Base-by-base conservation (phyloP, 2,329 filamentous ascomycete genomes). In the Fulvia fulva region DNA sequence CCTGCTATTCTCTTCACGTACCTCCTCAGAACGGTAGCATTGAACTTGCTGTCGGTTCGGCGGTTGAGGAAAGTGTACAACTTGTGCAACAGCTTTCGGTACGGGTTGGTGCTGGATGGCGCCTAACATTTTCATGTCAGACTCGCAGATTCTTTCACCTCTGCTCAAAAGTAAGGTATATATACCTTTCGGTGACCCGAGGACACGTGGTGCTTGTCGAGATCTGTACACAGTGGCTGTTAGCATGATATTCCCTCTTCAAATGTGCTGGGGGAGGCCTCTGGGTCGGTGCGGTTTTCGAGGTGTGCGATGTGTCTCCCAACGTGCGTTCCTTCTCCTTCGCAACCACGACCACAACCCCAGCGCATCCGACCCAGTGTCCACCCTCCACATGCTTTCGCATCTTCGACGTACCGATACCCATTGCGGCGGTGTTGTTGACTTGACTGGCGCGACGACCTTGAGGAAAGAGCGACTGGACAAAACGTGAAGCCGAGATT, bases 21-120 rank as follows among this genome's bases (percentile, higher is more conserved):
- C 63, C 63, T 65, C 63, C 93, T 91, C 74, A 99, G 90, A 76
- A 99, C 87, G 74, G 94, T 90, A 85, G 96, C 95, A 89, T 99
- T 99, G 90, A 99, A 99, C 82, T 85, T 86, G 68, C 91, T 86
- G 79, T 97, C 94, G 77, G 94, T 99, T 77, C 94, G 92, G 81
- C 71, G 70, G 67, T 67, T 59, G 57, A 72, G 66, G 67, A 73
- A 72, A 46, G 50, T 64, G 64, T 68, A 71, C 64, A 67, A 54
- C 63, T 68, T 67, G 65, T 67, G 92, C 78, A 97, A 84, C 59
- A 66, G 59, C 54, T 64, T 63, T 57, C 53, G 68, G 67, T 73
- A 74, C 51, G 70, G 70, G 68, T 75, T 74, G 59, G 73, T 70
- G 66, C 69, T 96, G 89, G 97, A 97, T 76, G 92, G 90, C 71